Percentiles rank a stretch among this genome's conserved stretches.
phyloP scores from a whole-genome alignment of 2,329 filamentous ascomycete genomes.

The Biscogniauxia sp. region DNA sequence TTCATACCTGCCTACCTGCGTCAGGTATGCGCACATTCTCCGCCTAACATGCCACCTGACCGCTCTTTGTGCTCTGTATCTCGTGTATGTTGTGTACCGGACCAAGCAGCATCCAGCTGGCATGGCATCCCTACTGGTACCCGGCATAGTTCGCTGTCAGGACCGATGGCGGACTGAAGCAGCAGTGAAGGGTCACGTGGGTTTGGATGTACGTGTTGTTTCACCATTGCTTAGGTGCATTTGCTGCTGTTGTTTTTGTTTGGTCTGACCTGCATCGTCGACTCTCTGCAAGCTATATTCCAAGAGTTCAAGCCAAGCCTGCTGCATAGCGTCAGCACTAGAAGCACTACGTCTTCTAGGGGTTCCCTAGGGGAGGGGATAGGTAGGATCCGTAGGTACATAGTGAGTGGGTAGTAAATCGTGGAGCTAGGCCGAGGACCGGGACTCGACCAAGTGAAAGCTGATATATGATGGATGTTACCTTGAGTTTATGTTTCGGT shows the following conservation, averaged over 20 bases:
- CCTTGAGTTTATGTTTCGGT: too few relatives aligned
- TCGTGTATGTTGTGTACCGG: constrained; percentile 9
- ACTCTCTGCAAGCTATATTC: constrained; percentile 6
- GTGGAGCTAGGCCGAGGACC: too few relatives aligned
- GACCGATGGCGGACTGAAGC: constrained; percentile 21
- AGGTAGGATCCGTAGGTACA: too few relatives aligned
- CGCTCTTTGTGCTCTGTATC: constrained; percentile 11
- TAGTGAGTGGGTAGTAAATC: too few relatives aligned
- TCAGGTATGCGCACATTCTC: not conserved
- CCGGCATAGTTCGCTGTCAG: not conserved
- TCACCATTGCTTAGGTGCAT: constrained; percentile 32
- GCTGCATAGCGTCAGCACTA: constrained; percentile 22
- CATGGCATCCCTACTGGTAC: not conserved
- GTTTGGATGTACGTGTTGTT: constrained; percentile 24
- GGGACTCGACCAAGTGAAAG: too few relatives aligned
- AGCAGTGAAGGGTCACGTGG: constrained; percentile 26
- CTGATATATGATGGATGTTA: too few relatives aligned
- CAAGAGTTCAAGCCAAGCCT: constrained; percentile 12
- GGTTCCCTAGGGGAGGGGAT: not conserved
- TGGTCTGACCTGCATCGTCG: constrained; percentile 3
- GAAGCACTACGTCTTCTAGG: constrained; percentile 11
- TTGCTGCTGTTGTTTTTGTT: constrained; percentile 3
- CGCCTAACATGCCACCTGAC: constrained; percentile 7
- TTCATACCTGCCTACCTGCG: too few relatives aligned
- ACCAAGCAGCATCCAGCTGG: not conserved